phyloP scores from a whole-genome alignment of 148 eudicot species.

The Cornus controversa region DNA sequence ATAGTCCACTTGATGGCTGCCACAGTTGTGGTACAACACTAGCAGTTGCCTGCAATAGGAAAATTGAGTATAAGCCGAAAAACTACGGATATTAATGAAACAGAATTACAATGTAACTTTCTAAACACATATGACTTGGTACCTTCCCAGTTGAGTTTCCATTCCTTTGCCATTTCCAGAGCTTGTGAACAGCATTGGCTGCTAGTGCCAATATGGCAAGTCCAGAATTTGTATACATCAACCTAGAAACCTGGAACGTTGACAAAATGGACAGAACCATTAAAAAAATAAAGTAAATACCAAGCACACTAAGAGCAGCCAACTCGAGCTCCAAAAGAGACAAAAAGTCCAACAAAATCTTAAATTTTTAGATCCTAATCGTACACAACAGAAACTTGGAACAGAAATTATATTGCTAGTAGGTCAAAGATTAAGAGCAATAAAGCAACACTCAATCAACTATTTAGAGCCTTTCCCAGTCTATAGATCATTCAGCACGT shows the following conservation, averaged over 20 bases:
- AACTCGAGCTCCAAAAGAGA: neutral
- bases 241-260: slow-evolving; percentile 58
- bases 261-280: neutral
- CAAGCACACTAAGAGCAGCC: neutral
- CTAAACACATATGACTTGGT: slow-evolving; percentile 8
- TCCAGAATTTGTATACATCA: slow-evolving; percentile 87
- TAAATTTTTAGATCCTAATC: neutral
- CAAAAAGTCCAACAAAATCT: neutral
- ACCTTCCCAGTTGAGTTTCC: slow-evolving; percentile 71
- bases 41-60: slow-evolving; percentile 60
- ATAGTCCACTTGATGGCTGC: slow-evolving; percentile 82
- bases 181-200: slow-evolving; percentile 78
- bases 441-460: neutral
- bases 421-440: neutral
- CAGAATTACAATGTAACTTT: neutral
- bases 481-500: neutral
- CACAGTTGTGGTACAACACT: slow-evolving; percentile 66
- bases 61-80: slow-evolving; percentile 12
- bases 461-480: neutral
- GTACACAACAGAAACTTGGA: neutral
- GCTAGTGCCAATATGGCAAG: slow-evolving; percentile 72
- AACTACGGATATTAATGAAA: neutral
- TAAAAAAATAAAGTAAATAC: neutral
- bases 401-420: slow-evolving; percentile 4
- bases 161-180: slow-evolving; percentile 86